phyloP scores from a whole-genome alignment of 305 asterid genomes.

The Fraxinus ornus region DNA sequence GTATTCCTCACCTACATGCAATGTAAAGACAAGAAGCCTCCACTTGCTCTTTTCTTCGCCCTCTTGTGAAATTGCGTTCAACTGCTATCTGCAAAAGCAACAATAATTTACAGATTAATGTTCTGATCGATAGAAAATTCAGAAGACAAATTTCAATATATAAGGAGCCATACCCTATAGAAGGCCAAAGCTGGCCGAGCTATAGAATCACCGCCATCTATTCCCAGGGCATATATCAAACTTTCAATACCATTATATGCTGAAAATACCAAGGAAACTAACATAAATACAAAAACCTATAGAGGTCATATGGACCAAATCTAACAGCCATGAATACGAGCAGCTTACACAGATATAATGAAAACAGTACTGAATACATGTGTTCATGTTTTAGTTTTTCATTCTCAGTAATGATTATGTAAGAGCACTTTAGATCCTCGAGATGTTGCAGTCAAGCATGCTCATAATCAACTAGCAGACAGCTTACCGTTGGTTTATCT shows the following conservation, averaged over 20 bases:
- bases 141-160: constrained; percentile 8
- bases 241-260: constrained; percentile 44
- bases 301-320: constrained; percentile 5
- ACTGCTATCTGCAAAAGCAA: constrained; percentile 50
- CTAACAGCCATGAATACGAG: neutral
- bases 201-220: constrained; percentile 63
- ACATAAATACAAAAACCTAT: neutral
- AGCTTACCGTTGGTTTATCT: constrained; percentile 5
- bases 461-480: constrained; percentile 1
- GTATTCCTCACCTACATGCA: constrained; percentile 52
- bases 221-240: constrained; percentile 41
- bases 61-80: constrained; percentile 67
- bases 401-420: neutral
- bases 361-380: neutral
- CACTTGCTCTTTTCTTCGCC: constrained; percentile 79
- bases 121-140: constrained; percentile 6
- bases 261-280: constrained; percentile 32
- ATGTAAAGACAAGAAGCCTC: constrained; percentile 79
- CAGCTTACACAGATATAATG: constrained; percentile 8
- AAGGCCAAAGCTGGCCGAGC: constrained; percentile 40
- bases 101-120: constrained; percentile 4
- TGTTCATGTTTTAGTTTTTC: neutral
- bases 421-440: neutral
- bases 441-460: neutral
- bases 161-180: constrained; percentile 42